Evolutionary conservation across 371 early-diverging fungal genomes (phyloP).

Genomic region (Circinella minor): DNA sequence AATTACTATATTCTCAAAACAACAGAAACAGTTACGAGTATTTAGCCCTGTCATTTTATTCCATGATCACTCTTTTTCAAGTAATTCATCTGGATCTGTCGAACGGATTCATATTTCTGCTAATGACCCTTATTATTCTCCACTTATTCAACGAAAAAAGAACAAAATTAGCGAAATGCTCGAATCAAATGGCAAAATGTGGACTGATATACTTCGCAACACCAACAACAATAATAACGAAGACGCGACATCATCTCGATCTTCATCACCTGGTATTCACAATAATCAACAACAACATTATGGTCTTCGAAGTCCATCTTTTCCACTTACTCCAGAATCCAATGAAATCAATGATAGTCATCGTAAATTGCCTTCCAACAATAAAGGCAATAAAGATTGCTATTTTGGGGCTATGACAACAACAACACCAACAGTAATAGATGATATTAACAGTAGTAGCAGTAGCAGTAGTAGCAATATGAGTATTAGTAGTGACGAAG

Average conservation of each 20-base stretch:
- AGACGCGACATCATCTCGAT: slow-evolving; percentile 1
- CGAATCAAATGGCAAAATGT: slow-evolving; percentile 19
- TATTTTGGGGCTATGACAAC: background rate
- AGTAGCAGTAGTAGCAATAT: background rate
- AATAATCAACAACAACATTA: background rate
- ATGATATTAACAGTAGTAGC: slow-evolving; percentile 1
- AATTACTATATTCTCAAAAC: background rate
- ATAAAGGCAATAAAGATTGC: background rate
- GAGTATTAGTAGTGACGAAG: slow-evolving; percentile 12
- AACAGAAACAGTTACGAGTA: slow-evolving; percentile 11
- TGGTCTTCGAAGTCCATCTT: slow-evolving; percentile 11
- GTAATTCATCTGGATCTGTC: background rate
- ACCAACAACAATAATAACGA: background rate
- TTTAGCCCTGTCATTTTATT: slow-evolving; percentile 31
- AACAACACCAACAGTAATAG: background rate
- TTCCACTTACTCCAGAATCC: slow-evolving; percentile 21
- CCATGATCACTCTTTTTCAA: slow-evolving; percentile 19
- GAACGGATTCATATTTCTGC: slow-evolving; percentile 9
- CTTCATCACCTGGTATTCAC: background rate
- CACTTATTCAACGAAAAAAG: slow-evolving; percentile 15
- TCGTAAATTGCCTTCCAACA: background rate
- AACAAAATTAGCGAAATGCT: slow-evolving; percentile 25
- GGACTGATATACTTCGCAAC: slow-evolving; percentile 11
- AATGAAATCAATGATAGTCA: slow-evolving; percentile 12
- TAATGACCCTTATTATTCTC: slow-evolving; percentile 10